Evolutionary conservation across 441 rosid species (phyloP), one percentile per base, ranked within the genome.

Genomic region (Erysimum cheiri): DNA sequence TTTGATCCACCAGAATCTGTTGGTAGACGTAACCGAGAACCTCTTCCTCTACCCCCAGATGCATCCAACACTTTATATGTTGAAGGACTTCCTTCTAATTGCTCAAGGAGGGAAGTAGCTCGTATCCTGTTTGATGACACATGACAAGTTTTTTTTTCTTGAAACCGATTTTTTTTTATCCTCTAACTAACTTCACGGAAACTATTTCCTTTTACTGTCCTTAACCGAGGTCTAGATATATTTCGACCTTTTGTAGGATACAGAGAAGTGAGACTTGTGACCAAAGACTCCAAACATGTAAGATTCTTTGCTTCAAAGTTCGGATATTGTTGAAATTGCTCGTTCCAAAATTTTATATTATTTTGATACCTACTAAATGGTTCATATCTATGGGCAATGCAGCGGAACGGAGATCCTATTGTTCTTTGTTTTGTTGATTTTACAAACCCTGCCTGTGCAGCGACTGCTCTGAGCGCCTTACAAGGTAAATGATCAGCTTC

Each of bases 171-270:
- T 17, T 48, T 24, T 74, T 63, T 67, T 33, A 47, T 74, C 32
- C 13, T 46, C 12, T 35, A 3, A 32, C 15, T 29, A 15, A 29
- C 64, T 28, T 56, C 19, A 29, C 5, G 7, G 8, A 15, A 43
- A 26, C 35, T 1, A 19, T 24, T 40, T 11, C 39, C 69, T 60
- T 70, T n/a, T n/a, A 46, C 26, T 55, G 59, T 79, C 84, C 86
- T 78, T 88, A 67, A 83, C 76, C 39, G 13, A 12, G 7, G 56
- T 67, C 31, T 73, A 92, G 96, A 92, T 82, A 92, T 92, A 29
- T 92, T 90, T 80, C 90, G 96, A 70, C 96, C 95, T 63, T 92
- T 90, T 70, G 93, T 90, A 67, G 98, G 98, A 67, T 92, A 88
- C 58, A 90, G 88, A 80, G 94, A 88, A 82, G 92, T 88, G 60